Evolutionary conservation across 179 eudicot species (phyloP), one percentile per base, ranked within the genome.

Genomic region (Spergularia azorica): DNA sequence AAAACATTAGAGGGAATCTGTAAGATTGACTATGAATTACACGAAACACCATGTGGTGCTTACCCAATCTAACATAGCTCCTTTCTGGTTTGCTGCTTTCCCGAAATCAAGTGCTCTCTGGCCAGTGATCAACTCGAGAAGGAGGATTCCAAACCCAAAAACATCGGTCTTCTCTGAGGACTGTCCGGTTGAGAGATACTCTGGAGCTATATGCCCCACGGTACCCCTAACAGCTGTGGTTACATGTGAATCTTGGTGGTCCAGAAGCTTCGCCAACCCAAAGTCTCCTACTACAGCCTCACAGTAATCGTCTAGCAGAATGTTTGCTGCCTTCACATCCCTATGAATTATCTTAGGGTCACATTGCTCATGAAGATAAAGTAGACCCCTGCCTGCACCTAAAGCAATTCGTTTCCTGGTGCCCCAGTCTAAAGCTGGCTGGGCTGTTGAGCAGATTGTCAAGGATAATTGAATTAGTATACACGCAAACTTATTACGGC

Each of bases 231-330:
- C 56, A 52, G 56, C 14, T 52, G 56, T 52, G 14, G 56, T 52
- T 9, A 52, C 12, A 2, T 12, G 56, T 52, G 56, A 52, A 52
- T 52, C 56, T 9, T 52, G 56, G 56, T 52, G 56, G 56, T 52
- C 56, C 56, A 52, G 56, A 52, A 52, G 56, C 15, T 52, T 52
- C 10, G 56, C 56, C 14, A 52, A 67, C 36, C 98, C 98, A 57
- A 93, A 92, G 84, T 93, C 98, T 70, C 98, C 98, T 4, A 93
- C 97, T 57, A 93, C 90, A 3, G 95, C 92, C 77, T 93, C 97
- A 63, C 83, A 93, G 65, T 82, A 64, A 68, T 90, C 96, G 10
- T 91, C 97, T 7, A 91, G 94, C 73, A 93, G 76, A 69, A 93
- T 91, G 56, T 93, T 93, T 79, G 97, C 97, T 50, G 97, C 97